These are phyloP conservation scores for Aspergillus chevalieri DNA, from an alignment of 2,329 filamentous ascomycete genomes.

Conservation along the genomic window DNA sequence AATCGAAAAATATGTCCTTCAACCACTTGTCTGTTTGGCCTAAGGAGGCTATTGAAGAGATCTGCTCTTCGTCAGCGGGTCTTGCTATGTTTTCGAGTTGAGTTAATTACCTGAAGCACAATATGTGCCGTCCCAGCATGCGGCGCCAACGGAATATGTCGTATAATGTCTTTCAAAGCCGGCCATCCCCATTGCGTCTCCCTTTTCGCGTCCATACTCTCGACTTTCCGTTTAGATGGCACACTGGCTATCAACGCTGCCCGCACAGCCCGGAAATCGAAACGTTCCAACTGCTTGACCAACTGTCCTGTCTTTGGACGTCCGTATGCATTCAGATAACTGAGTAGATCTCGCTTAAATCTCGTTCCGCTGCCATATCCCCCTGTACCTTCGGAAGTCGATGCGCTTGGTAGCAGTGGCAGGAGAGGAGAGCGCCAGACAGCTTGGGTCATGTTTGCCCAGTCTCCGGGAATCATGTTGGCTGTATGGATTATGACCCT, in stretches of 20 bases:
- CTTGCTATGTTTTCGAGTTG: slow-evolving; percentile 2
- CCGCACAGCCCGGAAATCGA: slow-evolving; percentile 65
- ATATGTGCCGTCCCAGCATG: slow-evolving; percentile 27
- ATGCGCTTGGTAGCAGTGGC: slow-evolving; percentile 36
- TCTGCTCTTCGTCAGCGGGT: slow-evolving; percentile 42
- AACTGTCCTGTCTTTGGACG: slow-evolving; percentile 49
- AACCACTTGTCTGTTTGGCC: slow-evolving; percentile 68
- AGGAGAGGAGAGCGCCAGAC: slow-evolving; percentile 72
- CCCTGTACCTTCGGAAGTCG: slow-evolving; percentile 9
- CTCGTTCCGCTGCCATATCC: slow-evolving; percentile 56
- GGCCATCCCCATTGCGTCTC: slow-evolving; percentile 70
- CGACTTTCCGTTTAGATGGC: slow-evolving; percentile 58
- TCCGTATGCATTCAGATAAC: slow-evolving; percentile 67
- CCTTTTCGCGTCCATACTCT: slow-evolving; percentile 35
- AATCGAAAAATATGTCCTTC: slow-evolving; percentile 54
- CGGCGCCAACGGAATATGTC: slow-evolving; percentile 44
- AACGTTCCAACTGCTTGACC: slow-evolving; percentile 50
- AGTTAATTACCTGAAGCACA: slow-evolving; percentile 28
- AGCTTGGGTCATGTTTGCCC: slow-evolving; percentile 81
- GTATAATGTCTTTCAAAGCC: slow-evolving; percentile 57
- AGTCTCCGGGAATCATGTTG: slow-evolving; percentile 84
- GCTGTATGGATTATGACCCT: slow-evolving; percentile 76
- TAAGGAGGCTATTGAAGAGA: slow-evolving; percentile 78
- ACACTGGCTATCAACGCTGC: slow-evolving; percentile 73
- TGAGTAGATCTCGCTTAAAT: slow-evolving; percentile 71